Percentiles rank a stretch among this genome's conserved stretches.
phyloP scores from a whole-genome alignment of 2,329 filamentous ascomycete species.

The Cordyceps cateniannulata region DNA sequence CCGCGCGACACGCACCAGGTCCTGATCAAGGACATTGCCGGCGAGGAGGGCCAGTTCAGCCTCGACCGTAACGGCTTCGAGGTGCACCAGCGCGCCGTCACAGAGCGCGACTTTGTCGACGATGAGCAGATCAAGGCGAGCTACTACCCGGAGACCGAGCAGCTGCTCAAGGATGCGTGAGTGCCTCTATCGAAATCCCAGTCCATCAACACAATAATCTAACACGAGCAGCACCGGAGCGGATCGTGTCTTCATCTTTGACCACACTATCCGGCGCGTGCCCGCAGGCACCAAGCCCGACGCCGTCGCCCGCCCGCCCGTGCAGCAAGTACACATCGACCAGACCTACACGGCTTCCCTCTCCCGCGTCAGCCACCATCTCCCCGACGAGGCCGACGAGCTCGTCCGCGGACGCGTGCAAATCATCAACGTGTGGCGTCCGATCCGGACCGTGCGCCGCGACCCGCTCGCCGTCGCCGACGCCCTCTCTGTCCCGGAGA shows the following conservation, averaged over 20 bases:
- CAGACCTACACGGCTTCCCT: slow-evolving; percentile 44
- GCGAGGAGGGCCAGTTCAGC: slow-evolving; percentile 28
- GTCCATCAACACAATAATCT: no score
- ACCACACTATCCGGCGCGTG: slow-evolving; percentile 48
- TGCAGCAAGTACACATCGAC: slow-evolving; percentile 49
- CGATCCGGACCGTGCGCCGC: slow-evolving; percentile 42
- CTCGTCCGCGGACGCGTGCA: slow-evolving; percentile 41
- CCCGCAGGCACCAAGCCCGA: slow-evolving; percentile 35
- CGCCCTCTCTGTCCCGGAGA: slow-evolving; percentile 41
- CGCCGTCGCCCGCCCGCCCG: slow-evolving; percentile 33
- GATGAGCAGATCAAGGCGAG: slow-evolving; percentile 55
- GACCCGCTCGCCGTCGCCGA: slow-evolving; percentile 50
- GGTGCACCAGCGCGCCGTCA: slow-evolving; percentile 22
- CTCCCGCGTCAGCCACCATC: slow-evolving; percentile 31
- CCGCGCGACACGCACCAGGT: slow-evolving; percentile 23
- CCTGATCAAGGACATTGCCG: slow-evolving; percentile 29
- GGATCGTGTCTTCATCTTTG: slow-evolving; percentile 51
- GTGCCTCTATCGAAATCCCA: no score
- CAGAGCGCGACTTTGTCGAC: slow-evolving; percentile 37
- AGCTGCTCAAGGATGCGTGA: slow-evolving; percentile 54
- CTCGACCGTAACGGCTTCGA: slow-evolving; percentile 36
- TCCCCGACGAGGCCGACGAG: slow-evolving; percentile 37
- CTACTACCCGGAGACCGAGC: slow-evolving; percentile 69
- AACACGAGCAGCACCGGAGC: slow-evolving; percentile 44
- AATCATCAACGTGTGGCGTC: slow-evolving; percentile 49